Evolutionary conservation across 2,329 filamentous ascomycete genomes (phyloP), one percentile per base, ranked within the genome.

Genomic region (Ophiocordyceps australis): DNA sequence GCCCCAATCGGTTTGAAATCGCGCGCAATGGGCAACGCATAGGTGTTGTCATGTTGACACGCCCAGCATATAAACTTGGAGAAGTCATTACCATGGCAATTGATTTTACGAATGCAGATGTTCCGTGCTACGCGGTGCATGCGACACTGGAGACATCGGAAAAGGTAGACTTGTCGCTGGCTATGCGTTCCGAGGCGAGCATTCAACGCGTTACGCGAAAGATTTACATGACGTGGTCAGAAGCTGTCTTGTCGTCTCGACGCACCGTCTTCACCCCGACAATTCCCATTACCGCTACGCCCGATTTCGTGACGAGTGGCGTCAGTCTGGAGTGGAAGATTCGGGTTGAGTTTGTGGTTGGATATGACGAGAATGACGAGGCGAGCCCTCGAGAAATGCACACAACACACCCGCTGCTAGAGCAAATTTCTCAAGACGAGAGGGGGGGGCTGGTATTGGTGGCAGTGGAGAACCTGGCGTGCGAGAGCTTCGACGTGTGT

Each of bases 1-100:
- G 79, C 42, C 69, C 76, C n/a, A 94, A 93, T 41, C 74, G 83
- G 20, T 98, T 95, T 46, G 85, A 93, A 44, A 95, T 98, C 45
- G 76, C 86, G 9, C 77, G 86, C 10, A 85, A 83, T 41, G 85
- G 85, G n/a, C 74, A 74, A 29, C 74, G 74, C n/a, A 85, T 98
- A 9, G 86, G 80, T 3, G 81, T 91, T 5, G 70, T 98, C 28
- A 83, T 85, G 52, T 65, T 98, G 17, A 78, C 85, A 5, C 73
- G 89, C 8, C 82, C 89, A 0, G 74, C 85, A 1, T 94, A 91
- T 54, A 68, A 85, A 23, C 60, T 98, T 1, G 89, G 89, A 30
- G 89, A 98, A 49, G 74, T 76, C 0, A 71, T 95, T 23, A 80
- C 73, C 9, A 75, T 82, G 37, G 77, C 74, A 1, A 68, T 98